These are phyloP conservation scores for Rhodomyrtus psidioides DNA, from an alignment of 441 rosid genomes.

Conservation along the genomic window DNA sequence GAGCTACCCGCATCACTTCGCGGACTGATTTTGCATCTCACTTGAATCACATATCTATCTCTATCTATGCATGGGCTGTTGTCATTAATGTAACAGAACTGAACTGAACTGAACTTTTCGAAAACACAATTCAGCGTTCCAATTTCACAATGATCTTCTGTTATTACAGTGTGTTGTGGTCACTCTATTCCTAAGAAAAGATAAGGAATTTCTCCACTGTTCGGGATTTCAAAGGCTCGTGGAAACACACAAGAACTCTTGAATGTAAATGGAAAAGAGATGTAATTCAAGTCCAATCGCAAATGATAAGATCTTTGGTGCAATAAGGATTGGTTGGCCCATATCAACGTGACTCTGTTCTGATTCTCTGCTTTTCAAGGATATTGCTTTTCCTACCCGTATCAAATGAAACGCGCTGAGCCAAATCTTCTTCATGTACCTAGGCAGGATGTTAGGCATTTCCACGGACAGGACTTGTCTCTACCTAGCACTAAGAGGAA, in stretches of 20 bases:
- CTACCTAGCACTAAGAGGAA: not conserved
- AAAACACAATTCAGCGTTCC: not conserved
- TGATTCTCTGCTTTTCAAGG: not conserved
- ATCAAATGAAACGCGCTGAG: too few species aligned
- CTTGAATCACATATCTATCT: not conserved
- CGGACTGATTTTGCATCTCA: not conserved
- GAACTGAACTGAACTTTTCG: not conserved
- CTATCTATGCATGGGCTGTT: not conserved
- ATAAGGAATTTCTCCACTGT: too few species aligned
- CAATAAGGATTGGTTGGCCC: accelerated
- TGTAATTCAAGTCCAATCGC: too few species aligned
- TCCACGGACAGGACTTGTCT: not conserved
- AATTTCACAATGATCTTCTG: not conserved
- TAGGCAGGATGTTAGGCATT: not conserved
- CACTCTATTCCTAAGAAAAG: not conserved
- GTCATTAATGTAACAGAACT: not conserved
- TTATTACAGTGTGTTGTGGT: not conserved
- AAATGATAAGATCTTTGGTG: too few species aligned
- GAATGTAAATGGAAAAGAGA: too few species aligned
- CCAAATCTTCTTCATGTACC: not conserved
- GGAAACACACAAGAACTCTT: too few species aligned
- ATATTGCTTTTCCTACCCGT: not conserved
- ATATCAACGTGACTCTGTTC: not conserved
- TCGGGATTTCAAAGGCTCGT: too few species aligned
- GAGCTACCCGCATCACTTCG: not conserved